phyloP scores from a whole-genome alignment of 2,329 filamentous ascomycete genomes.

The Diaporthe humulicola region DNA sequence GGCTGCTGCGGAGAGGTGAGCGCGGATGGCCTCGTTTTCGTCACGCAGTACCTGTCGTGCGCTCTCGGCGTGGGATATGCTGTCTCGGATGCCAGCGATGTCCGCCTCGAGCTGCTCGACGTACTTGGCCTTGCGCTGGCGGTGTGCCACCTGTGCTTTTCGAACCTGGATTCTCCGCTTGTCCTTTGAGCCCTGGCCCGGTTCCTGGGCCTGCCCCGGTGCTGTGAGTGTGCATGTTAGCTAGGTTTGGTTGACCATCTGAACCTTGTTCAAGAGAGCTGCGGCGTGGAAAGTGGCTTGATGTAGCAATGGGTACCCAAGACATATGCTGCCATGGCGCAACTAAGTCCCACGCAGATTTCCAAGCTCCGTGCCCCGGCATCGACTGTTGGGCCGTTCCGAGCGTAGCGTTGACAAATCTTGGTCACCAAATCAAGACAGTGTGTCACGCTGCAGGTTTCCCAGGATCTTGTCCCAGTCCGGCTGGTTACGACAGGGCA shows the following conservation, averaged over 20 bases:
- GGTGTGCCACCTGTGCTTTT: conserved; percentile 67
- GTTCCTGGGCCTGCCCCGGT: conserved; percentile 25
- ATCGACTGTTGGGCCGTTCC: background rate
- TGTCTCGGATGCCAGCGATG: conserved; percentile 59
- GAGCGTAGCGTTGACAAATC: conserved; percentile 39
- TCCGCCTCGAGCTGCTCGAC: conserved; percentile 67
- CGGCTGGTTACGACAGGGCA: conserved; percentile 16
- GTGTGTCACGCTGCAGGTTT: conserved; percentile 27
- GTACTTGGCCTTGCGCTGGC: conserved; percentile 69
- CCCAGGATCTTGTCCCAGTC: conserved; percentile 5
- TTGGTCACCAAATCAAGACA: conserved; percentile 35
- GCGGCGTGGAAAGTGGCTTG: background rate
- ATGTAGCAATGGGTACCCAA: conserved; percentile 1
- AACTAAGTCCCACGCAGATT: conserved; percentile 6
- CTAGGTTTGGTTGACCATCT: background rate
- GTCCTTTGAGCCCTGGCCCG: conserved; percentile 45
- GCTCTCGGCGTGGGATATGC: conserved; percentile 58
- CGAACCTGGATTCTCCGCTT: conserved; percentile 67
- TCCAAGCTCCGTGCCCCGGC: background rate
- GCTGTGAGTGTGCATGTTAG: conserved; percentile 33
- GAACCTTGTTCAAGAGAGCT: conserved; percentile 1
- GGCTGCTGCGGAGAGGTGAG: conserved; percentile 48
- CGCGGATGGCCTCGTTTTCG: conserved; percentile 60
- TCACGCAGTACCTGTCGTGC: conserved; percentile 53
- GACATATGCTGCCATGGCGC: background rate